Evolutionary conservation across 169 alveolate species (phyloP).

Genomic region (Plasmodium inui): DNA sequence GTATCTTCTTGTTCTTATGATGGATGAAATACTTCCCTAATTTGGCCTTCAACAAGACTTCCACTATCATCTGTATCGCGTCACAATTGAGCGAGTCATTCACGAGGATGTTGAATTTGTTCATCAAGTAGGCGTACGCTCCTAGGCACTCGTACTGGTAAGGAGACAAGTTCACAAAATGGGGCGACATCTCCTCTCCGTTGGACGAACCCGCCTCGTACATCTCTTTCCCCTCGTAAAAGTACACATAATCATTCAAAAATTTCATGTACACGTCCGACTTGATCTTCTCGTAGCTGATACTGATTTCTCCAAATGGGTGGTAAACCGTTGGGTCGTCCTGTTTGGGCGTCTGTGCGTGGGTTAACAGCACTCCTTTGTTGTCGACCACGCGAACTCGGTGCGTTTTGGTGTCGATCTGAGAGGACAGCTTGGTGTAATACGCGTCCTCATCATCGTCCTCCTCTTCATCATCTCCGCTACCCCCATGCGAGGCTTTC

Average conservation of each 20-base stretch:
- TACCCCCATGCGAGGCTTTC: background rate
- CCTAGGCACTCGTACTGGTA: conserved; percentile 70
- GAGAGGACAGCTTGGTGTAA: background rate
- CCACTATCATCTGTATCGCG: conserved; percentile 57
- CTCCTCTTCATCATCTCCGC: background rate
- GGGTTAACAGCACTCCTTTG: background rate
- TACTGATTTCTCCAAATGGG: conserved; percentile 26
- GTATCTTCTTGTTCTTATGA: conserved; percentile 21
- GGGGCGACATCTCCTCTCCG: background rate
- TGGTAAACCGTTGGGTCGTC: background rate
- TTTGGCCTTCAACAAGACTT: conserved; percentile 60
- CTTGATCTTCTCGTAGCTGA: conserved; percentile 10
- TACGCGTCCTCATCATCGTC: background rate
- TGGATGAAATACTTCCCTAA: conserved; percentile 59
- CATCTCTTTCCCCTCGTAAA: conserved; percentile 27
- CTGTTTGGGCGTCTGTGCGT: conserved; percentile 42
- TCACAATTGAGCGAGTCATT: conserved; percentile 56
- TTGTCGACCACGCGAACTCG: background rate
- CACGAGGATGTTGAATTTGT: conserved; percentile 67
- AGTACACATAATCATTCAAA: conserved; percentile 25
- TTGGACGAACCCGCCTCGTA: background rate
- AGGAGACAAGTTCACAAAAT: conserved; percentile 31
- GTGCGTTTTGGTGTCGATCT: background rate
- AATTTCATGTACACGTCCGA: conserved; percentile 42
- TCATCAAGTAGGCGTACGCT: conserved; percentile 70